These are phyloP conservation scores for Aphanomyces astaci DNA, from an alignment of 352 stramenopile species.

Conservation along the genomic window DNA sequence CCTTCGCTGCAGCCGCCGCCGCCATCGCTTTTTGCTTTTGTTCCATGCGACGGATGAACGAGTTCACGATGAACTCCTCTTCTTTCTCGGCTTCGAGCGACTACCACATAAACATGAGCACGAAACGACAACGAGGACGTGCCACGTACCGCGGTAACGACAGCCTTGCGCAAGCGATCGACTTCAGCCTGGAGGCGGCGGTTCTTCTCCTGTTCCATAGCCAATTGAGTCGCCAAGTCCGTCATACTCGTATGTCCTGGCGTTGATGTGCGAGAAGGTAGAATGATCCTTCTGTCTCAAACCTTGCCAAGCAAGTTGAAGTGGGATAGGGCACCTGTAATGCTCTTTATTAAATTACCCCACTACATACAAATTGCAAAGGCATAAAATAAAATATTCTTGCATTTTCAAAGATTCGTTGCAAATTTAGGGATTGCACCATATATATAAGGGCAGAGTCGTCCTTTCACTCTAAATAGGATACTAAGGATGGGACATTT, in stretches of 20 bases:
- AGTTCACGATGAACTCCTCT: constrained; percentile 17
- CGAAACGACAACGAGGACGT: not conserved
- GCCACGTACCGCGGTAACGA: constrained; percentile 5
- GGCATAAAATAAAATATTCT: no score
- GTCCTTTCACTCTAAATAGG: no score
- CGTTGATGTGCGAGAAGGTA: not conserved
- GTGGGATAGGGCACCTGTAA: not conserved
- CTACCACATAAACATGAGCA: not conserved
- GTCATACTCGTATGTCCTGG: not conserved
- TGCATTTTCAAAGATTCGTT: no score
- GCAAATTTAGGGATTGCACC: no score
- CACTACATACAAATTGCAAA: no score
- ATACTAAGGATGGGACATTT: no score
- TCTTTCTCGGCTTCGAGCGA: constrained; percentile 13
- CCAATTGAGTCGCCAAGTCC: constrained; percentile 2
- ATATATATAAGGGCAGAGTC: no score
- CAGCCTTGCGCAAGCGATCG: constrained; percentile 13
- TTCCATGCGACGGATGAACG: constrained; percentile 7
- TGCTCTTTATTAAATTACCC: not conserved
- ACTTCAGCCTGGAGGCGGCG: constrained; percentile 6
- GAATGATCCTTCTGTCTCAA: not conserved
- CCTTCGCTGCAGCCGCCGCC: not conserved
- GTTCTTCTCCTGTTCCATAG: constrained; percentile 8
- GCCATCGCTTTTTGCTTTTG: not conserved
- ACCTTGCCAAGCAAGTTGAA: not conserved